Evolutionary conservation across 2,329 filamentous ascomycete species (phyloP), one percentile per base, ranked within the genome.

Genomic region (Microcyclospora pomicola): DNA sequence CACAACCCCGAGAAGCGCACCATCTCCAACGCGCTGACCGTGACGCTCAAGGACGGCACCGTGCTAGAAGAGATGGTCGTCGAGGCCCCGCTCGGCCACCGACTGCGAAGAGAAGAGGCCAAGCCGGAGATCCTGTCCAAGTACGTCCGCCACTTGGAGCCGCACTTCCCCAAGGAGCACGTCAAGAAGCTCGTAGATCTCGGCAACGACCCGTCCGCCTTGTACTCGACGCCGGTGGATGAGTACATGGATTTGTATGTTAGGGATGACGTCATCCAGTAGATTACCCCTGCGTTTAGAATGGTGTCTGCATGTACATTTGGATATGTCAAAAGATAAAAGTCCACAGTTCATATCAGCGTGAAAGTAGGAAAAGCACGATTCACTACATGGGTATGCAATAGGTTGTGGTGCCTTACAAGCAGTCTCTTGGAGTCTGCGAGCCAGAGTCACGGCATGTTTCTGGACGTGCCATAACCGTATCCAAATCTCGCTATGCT

Each of bases 111-210:
- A 54, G 87, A 95, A 54, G 91, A 98, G 73, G 91, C 91, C 52
- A 96, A 96, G 75, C 91, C 91, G 42, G 83, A 93, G 65, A 95
- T 98, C 52, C 67, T 96, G 52, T 78, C 77, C 62, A 98, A 98
- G 73, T 98, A 85, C 71, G 81, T 87, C 78, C 79, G 83, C 60
- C 91, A 98, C 65, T 68, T 96, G 36, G 74, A 73, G 53, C 82
- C 82, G 38, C 88, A 95, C 68, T 92, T 82, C 63, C 68, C 75
- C 43, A 72, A 82, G 59, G 69, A 72, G 35, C 77, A 79, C 57
- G 84, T 95, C 36, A 74, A 88, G 66, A 71, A 91, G 67, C 72
- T 98, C 38, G 72, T 95, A 36, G 72, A 84, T 49, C 67, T 96
- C 37, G 82, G 82, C 51, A 75, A 80, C 62, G 76, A 94, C 60